These are phyloP conservation scores for Vigna hirtella DNA, from an alignment of 306 rosid genomes.

Conservation along the genomic window DNA sequence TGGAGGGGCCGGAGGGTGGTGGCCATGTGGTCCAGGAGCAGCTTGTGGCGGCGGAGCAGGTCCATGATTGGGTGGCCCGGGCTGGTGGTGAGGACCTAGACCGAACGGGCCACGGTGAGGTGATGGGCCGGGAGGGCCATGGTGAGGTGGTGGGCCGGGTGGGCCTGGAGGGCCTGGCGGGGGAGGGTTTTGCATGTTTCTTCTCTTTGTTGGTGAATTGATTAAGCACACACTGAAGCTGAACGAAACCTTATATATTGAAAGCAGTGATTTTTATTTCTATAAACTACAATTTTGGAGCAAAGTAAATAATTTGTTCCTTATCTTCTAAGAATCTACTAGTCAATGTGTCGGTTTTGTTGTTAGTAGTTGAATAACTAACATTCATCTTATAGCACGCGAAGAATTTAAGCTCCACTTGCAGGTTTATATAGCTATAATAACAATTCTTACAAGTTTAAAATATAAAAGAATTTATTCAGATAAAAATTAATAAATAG, in stretches of 20 bases:
- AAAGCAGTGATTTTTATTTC: too few species aligned
- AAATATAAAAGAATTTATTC: too few species aligned
- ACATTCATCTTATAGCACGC: conserved; percentile 27
- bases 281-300: not conserved
- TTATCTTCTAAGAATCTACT: conserved; percentile 20
- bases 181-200: conserved; percentile 57
- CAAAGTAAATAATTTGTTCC: not conserved
- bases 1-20: conserved; percentile 42
- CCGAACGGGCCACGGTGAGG: conserved; percentile 47
- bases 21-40: too few species aligned
- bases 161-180: conserved; percentile 58
- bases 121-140: conserved; percentile 37
- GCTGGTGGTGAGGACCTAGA: conserved; percentile 36
- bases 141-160: conserved; percentile 48
- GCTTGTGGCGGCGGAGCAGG: not conserved
- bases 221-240: not conserved
- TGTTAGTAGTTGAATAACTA: conserved; percentile 39
- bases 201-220: not conserved
- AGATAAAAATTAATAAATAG: too few species aligned
- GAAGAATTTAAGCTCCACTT: too few species aligned
- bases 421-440: not conserved
- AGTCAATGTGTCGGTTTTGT: not conserved
- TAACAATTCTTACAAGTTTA: not conserved
- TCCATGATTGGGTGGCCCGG: conserved; percentile 46
- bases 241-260: not conserved